Percentiles rank a stretch among this genome's conserved stretches.
These are phyloP conservation scores for Gardenia jasminoides DNA, from an alignment of 257 asterid species.

Conservation along the genomic window DNA sequence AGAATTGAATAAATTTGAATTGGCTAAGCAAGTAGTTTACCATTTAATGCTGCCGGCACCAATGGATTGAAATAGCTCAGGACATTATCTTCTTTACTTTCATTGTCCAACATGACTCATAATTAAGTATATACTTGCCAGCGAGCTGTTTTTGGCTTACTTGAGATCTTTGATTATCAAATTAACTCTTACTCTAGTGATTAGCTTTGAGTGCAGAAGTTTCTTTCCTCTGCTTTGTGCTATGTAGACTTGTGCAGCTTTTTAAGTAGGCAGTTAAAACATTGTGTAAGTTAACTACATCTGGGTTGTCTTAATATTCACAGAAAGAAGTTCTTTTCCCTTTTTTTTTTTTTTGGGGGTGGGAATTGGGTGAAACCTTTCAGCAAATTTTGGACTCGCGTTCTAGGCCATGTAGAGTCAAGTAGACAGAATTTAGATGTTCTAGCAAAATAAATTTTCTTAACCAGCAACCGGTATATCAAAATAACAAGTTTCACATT, in stretches of 20 bases:
- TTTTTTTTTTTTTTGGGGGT: no score
- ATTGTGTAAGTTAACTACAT: no score
- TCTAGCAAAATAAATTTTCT: no score
- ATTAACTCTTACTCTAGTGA: no score
- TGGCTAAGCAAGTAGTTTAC: background rate
- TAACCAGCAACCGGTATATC: background rate
- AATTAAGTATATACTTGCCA: background rate
- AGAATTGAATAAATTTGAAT: background rate
- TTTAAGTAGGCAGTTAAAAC: background rate
- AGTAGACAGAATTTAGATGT: no score
- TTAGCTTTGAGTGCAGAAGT: background rate
- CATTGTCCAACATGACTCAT: background rate
- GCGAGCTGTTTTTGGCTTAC: background rate
- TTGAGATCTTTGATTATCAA: background rate
- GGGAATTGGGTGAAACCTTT: background rate
- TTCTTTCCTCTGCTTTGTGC: background rate
- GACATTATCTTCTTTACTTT: no score
- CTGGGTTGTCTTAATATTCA: background rate
- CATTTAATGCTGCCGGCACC: background rate
- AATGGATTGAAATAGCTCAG: background rate
- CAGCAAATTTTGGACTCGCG: background rate
- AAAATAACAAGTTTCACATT: no score
- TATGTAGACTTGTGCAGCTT: no score
- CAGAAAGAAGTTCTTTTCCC: background rate
- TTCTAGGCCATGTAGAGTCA: no score